Evolutionary conservation across 164 flowering plant species (phyloP).

Genomic region (Annona squamosa): DNA sequence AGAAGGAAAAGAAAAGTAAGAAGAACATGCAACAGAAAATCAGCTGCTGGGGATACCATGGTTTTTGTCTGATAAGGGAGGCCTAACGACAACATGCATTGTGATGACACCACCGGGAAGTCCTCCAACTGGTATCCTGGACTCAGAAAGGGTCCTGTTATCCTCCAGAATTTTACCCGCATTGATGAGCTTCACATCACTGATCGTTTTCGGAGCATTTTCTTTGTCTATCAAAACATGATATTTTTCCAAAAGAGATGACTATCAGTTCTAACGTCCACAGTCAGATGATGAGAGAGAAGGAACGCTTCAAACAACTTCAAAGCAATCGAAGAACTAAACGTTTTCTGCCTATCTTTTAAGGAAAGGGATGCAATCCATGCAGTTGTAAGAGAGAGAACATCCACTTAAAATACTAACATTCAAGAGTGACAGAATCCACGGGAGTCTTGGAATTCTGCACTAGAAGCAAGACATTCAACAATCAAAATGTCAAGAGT

Average conservation of each 20-base stretch:
- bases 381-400: neutral
- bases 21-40: neutral
- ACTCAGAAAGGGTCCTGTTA: conserved; percentile 49
- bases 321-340: neutral
- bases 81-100: conserved; percentile 65
- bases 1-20: neutral
- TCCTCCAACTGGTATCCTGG: conserved; percentile 43
- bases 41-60: conserved; percentile 25
- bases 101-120: conserved; percentile 57
- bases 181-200: conserved; percentile 55
- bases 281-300: neutral
- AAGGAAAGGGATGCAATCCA: neutral
- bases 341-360: neutral
- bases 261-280: too few species aligned
- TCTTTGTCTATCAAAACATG: conserved; percentile 33
- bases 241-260: neutral
- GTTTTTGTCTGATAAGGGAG: conserved; percentile 34
- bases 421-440: neutral
- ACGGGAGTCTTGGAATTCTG: neutral
- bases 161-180: conserved; percentile 70
- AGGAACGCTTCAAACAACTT: neutral
- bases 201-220: conserved; percentile 46
- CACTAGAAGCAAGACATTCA: neutral
- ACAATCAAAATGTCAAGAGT: neutral
- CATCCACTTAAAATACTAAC: neutral